A percentile compares a stretch with the other conserved stretches of the same genome.
phyloP scores from a whole-genome alignment of 1,139 yeast species.

The Geotrichum phurueaensis region DNA sequence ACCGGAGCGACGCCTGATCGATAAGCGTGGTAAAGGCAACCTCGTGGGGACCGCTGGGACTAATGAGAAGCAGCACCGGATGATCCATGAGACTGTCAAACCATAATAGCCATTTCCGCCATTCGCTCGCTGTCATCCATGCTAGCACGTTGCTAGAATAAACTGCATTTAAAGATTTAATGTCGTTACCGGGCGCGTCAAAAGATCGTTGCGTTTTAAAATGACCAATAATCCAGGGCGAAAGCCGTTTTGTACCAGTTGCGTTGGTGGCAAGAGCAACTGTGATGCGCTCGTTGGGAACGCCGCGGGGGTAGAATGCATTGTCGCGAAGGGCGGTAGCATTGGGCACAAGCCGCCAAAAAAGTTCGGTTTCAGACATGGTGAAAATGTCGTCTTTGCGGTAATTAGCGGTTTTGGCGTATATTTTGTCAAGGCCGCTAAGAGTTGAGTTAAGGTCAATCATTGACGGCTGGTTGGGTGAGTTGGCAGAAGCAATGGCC shows the following conservation, averaged over 20 bases:
- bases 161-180: slow-evolving; percentile 6
- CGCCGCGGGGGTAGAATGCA: not conserved
- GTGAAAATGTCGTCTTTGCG: slow-evolving; percentile 14
- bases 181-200: slow-evolving; percentile 14
- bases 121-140: slow-evolving; percentile 17
- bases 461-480: not conserved
- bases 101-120: slow-evolving; percentile 17
- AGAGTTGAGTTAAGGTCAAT: not conserved
- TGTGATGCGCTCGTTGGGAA: slow-evolving; percentile 10
- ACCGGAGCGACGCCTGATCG: slow-evolving; percentile 4
- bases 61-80: slow-evolving; percentile 11
- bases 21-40: slow-evolving; percentile 10
- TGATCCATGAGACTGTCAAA: slow-evolving; percentile 16
- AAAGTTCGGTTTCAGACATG: slow-evolving; percentile 16
- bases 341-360: slow-evolving; percentile 12
- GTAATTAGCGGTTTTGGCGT: slow-evolving; percentile 1
- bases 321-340: slow-evolving; percentile 1
- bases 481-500: not conserved
- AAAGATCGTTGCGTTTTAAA: slow-evolving; percentile 11
- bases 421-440: slow-evolving; percentile 2
- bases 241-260: slow-evolving; percentile 14
- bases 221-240: slow-evolving; percentile 18
- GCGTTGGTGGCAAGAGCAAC: slow-evolving; percentile 17
- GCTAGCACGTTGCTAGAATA: slow-evolving; percentile 16
- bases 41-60: slow-evolving; percentile 17